Base-by-base conservation (phyloP, 1,284 basidiomycete species). In the Sporisorium scitamineum region DNA sequence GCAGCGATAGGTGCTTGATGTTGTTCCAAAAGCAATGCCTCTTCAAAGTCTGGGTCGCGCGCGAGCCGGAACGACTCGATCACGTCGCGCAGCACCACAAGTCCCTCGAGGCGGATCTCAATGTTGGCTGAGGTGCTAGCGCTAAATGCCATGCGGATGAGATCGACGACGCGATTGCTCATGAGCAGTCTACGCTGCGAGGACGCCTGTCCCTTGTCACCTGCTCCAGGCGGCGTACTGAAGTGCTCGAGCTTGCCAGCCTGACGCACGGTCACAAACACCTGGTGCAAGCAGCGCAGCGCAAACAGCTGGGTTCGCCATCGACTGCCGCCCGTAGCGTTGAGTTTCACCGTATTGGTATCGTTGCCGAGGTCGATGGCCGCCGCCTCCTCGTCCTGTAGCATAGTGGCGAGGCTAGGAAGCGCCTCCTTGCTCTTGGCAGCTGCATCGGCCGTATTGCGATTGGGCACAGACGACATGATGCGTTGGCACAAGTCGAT, bases 231-330 rank as follows among this genome's bases (percentile, higher is more conserved):
- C 93, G 68, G 88, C 88, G 71, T 92, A 88, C 68, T 76, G 44
- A 82, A 76, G 51, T 84, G 81, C 63, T 80, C 79, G 42, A 76
- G 58, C 41, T 67, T 72, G 14, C 93, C 92, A 29, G 91, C 92
- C 24, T 88, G 88, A 0, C 90, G 88, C 1, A 97, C 91, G 1
- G 92, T 91, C 0, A 88, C 88, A 78, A 97, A 94, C 18, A 98
- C 94, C 61, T 91, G 90, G 86, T 98, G 95, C 56, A 99, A 86
- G 83, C 97, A 99, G 78, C 93, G 90, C 56, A 99, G 86, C 1
- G 97, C 94, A 85, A 99, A 99, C 5, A 97, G 88, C 80, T 98
- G 97, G 0, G 97, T 99, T 70, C 96, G 89, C 97, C 97, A 99
- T 45, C 95, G 90, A 60, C 56, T 82, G 31, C 69, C 69, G 13